phyloP scores from a whole-genome alignment of 23 red algal species.

The Chondrus crispus region DNA sequence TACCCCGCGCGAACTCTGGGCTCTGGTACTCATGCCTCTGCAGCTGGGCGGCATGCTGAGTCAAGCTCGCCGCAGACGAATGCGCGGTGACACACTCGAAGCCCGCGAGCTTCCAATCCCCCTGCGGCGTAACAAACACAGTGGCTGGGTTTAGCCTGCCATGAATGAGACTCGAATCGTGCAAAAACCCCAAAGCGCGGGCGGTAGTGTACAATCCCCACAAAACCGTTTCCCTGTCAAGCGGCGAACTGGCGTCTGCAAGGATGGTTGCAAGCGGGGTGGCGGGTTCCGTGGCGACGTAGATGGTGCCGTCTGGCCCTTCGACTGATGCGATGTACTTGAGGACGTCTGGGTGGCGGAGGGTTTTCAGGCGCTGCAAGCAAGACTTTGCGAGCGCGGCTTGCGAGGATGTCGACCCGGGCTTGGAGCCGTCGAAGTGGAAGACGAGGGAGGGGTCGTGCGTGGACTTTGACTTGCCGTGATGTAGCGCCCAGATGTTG shows the following conservation, averaged over 20 bases:
- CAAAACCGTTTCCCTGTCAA: conserved; percentile 62
- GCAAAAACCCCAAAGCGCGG: conserved; percentile 88
- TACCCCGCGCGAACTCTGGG: conserved; percentile 59
- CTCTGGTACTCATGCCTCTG: conserved; percentile 65
- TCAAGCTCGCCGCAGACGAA: conserved; percentile 20
- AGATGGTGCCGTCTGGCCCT: conserved; percentile 60
- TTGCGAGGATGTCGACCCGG: neutral
- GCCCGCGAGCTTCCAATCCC: conserved; percentile 95
- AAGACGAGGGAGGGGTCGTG: conserved; percentile 49
- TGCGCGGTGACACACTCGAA: conserved; percentile 80
- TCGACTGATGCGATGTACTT: conserved; percentile 73
- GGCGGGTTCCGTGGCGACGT: conserved; percentile 84
- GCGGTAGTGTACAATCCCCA: conserved; percentile 92
- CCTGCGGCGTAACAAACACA: conserved; percentile 84
- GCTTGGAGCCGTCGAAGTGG: conserved; percentile 27
- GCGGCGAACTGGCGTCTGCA: neutral
- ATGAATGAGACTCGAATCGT: conserved; percentile 77
- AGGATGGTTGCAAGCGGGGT: conserved; percentile 73
- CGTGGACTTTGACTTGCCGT: conserved; percentile 35
- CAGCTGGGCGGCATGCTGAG: conserved; percentile 33
- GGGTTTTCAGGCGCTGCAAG: conserved; percentile 70
- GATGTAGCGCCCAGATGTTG: conserved; percentile 54
- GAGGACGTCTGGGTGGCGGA: conserved; percentile 92
- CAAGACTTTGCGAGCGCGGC: conserved; percentile 42
- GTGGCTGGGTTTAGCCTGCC: conserved; percentile 77